These are phyloP conservation scores for Salix udensis DNA, from an alignment of 345 rosid species.

Conservation along the genomic window DNA sequence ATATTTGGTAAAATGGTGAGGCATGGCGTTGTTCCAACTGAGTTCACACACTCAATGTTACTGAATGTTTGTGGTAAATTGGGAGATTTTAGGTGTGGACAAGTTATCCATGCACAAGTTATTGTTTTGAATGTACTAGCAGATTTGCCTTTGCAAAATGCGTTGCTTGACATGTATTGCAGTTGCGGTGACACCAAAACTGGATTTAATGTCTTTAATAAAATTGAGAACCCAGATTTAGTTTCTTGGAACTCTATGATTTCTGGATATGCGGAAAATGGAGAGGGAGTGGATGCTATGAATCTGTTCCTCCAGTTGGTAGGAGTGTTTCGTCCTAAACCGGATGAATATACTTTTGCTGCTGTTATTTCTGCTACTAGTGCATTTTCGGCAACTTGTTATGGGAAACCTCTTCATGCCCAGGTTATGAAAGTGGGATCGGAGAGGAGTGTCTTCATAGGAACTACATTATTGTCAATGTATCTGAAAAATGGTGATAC, in stretches of 20 bases:
- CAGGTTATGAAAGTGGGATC: conserved; percentile 52
- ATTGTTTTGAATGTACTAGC: conserved; percentile 31
- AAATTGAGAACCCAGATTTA: conserved; percentile 46
- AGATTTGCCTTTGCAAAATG: conserved; percentile 68
- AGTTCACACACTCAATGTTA: conserved; percentile 65
- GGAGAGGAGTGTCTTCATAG: conserved; percentile 51
- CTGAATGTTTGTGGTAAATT: conserved; percentile 62
- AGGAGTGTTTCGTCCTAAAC: conserved; percentile 38
- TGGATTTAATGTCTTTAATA: conserved; percentile 43
- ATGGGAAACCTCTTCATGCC: conserved; percentile 66
- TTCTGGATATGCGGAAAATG: conserved; percentile 59
- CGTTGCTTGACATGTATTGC: conserved; percentile 81
- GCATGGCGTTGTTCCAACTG: conserved; percentile 50
- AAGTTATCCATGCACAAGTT: conserved; percentile 49
- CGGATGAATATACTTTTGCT: conserved; percentile 77
- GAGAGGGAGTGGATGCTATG: conserved; percentile 52
- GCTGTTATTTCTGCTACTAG: conserved; percentile 56
- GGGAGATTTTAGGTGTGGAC: conserved; percentile 44
- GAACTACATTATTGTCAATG: conserved; percentile 65
- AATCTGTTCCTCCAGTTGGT: conserved; percentile 43
- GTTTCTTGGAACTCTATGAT: conserved; percentile 88
- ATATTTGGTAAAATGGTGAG: conserved; percentile 49
- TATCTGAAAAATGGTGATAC: conserved; percentile 59
- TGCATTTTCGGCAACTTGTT: conserved; percentile 28
- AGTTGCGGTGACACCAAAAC: conserved; percentile 48